Conservation (phyloP, 2,329 filamentous ascomycete species). For the Botryosphaeria agaves region DNA sequence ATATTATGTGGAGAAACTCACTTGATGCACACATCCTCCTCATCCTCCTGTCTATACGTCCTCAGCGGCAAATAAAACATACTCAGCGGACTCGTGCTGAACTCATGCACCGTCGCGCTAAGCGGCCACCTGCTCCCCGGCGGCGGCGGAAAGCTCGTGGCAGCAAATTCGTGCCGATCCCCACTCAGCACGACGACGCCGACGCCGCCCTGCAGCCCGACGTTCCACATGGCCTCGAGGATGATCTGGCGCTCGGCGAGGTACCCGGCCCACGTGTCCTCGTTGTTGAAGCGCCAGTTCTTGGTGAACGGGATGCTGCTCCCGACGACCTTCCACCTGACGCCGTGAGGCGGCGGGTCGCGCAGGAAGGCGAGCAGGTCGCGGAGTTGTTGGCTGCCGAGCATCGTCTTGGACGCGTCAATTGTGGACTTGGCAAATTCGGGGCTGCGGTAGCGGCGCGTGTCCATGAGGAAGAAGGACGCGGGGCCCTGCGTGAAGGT, state of each 20-base stretch:
- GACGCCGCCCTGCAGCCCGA: conserved; percentile 48
- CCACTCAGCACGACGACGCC: conserved; percentile 76
- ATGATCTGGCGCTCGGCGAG: conserved; percentile 60
- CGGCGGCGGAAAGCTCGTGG: conserved; percentile 52
- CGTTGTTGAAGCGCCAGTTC: conserved; percentile 80
- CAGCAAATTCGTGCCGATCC: conserved; percentile 93
- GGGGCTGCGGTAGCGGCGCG: conserved; percentile 64
- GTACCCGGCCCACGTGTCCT: conserved; percentile 92
- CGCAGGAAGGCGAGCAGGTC: conserved; percentile 66
- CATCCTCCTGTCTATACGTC: conserved; percentile 67
- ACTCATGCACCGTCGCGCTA: conserved; percentile 62
- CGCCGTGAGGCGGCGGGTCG: conserved; percentile 53
- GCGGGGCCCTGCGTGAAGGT: conserved; percentile 80
- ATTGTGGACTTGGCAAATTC: conserved; percentile 14
- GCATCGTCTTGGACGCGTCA: conserved; percentile 64
- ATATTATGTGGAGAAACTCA: conserved; percentile 28
- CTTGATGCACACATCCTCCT: conserved; percentile 71
- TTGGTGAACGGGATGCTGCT: conserved; percentile 91
- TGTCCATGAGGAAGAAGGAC: conserved; percentile 89
- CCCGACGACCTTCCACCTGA: conserved; percentile 87
- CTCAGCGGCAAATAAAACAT: conserved; percentile 84
- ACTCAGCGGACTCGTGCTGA: conserved; percentile 75
- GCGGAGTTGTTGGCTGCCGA: conserved; percentile 59
- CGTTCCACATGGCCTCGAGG: conserved; percentile 85
- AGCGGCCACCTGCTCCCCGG: conserved; percentile 43